Evolutionary conservation across 2,329 filamentous ascomycete species (phyloP).

Genomic region (Alternaria incomplexa): DNA sequence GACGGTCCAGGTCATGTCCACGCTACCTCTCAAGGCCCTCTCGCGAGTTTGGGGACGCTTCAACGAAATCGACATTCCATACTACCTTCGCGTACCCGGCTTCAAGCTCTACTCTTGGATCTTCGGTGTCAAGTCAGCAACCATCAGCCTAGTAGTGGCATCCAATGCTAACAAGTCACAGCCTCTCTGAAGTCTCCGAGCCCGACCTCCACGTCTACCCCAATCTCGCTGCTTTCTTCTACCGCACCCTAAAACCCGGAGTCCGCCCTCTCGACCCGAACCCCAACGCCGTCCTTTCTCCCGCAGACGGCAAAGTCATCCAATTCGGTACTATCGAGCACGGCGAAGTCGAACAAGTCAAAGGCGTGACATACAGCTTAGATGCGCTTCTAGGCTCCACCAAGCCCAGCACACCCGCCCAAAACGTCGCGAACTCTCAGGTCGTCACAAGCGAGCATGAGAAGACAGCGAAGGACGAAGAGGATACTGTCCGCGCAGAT

Average conservation of each 20-base stretch:
- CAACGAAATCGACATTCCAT: slow-evolving; percentile 87
- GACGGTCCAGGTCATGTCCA: slow-evolving; percentile 94
- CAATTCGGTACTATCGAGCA: slow-evolving; percentile 92
- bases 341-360: slow-evolving; percentile 97
- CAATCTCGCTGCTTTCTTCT: slow-evolving; percentile 96
- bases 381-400: slow-evolving; percentile 80
- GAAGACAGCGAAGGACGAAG: slow-evolving; percentile 51
- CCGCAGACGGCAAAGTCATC: slow-evolving; percentile 87
- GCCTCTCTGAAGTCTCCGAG: slow-evolving; percentile 84
- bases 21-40: slow-evolving; percentile 85
- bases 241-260: slow-evolving; percentile 89
- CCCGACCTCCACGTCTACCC: slow-evolving; percentile 87
- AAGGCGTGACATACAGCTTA: slow-evolving; percentile 96
- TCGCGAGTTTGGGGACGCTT: slow-evolving; percentile 89
- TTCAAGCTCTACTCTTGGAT: slow-evolving; percentile 91
- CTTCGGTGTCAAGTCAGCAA: slow-evolving; percentile 77
- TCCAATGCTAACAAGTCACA: slow-evolving; percentile 47
- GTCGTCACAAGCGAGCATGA: slow-evolving; percentile 33
- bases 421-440: slow-evolving; percentile 28
- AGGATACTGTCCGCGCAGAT: slow-evolving; percentile 75
- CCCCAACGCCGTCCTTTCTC: slow-evolving; percentile 79
- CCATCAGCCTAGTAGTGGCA: not conserved
- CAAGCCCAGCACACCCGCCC: slow-evolving; percentile 53
- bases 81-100: slow-evolving; percentile 84
- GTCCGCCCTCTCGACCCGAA: slow-evolving; percentile 83